Percentiles rank a stretch among this genome's conserved stretches.
These are phyloP conservation scores for Plantago ovata DNA, from an alignment of 257 asterid species.

Conservation along the genomic window DNA sequence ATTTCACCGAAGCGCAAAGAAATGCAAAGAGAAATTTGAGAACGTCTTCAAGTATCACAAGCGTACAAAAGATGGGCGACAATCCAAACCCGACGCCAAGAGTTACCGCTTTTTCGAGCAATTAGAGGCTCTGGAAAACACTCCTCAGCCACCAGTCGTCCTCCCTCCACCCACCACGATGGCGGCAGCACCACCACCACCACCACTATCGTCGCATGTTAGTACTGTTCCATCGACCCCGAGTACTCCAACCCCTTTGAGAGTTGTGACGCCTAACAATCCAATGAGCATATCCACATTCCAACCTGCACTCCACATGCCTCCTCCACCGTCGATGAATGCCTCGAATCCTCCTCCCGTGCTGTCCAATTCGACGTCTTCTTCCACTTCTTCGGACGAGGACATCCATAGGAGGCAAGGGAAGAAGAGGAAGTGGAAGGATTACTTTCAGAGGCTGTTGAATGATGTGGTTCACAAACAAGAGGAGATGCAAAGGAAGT, in stretches of 20 bases:
- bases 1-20: slow-evolving; percentile 70
- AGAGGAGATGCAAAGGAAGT: slow-evolving; percentile 65
- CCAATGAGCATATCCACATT: slow-evolving; percentile 22
- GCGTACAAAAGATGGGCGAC: slow-evolving; percentile 79
- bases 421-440: slow-evolving; percentile 78
- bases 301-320: slow-evolving; percentile 3
- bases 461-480: slow-evolving; percentile 64
- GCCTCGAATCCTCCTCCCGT: slow-evolving; percentile 22
- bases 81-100: slow-evolving; percentile 73
- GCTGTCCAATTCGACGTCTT: slow-evolving; percentile 46
- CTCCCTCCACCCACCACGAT: slow-evolving; percentile 27
- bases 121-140: slow-evolving; percentile 54
- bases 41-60: slow-evolving; percentile 87
- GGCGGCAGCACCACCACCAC: slow-evolving; percentile 23
- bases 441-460: slow-evolving; percentile 48
- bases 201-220: too few relatives aligned
- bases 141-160: slow-evolving; percentile 27
- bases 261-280: slow-evolving; percentile 19
- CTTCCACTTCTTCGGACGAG: slow-evolving; percentile 76
- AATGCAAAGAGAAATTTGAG: slow-evolving; percentile 96
- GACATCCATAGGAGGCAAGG: slow-evolving; percentile 47
- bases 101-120: slow-evolving; percentile 76
- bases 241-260: slow-evolving; percentile 29
- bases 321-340: slow-evolving; percentile 24
- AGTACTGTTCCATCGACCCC: slow-evolving; percentile 46